Evolutionary conservation across 768 basidiomycete genomes (phyloP).

Genomic region (Erythrobasidium yunnanense): DNA sequence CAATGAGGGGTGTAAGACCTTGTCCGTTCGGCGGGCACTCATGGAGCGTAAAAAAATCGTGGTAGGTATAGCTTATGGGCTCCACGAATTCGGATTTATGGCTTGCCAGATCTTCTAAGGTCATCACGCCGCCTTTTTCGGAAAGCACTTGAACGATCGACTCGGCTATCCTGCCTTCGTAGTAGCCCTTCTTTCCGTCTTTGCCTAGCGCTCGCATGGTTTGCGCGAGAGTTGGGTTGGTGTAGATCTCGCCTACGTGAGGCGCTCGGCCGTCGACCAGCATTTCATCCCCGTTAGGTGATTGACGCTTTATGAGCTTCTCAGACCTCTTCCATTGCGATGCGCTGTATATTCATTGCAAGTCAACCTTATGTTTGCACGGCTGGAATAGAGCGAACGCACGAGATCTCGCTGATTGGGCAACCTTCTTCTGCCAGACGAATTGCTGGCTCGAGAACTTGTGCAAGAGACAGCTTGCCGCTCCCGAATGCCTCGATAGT

Average conservation of each 20-base stretch:
- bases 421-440: slow-evolving; percentile 82
- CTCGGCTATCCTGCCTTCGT: slow-evolving; percentile 79
- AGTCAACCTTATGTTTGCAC: slow-evolving; percentile 21
- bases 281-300: slow-evolving; percentile 76
- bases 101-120: slow-evolving; percentile 76
- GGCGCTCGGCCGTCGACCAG: slow-evolving; percentile 68
- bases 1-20: slow-evolving; percentile 87
- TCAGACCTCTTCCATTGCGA: slow-evolving; percentile 52
- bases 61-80: slow-evolving; percentile 81
- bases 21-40: slow-evolving; percentile 98
- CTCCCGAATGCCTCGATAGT: slow-evolving; percentile 72
- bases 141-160: slow-evolving; percentile 76
- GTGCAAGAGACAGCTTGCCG: slow-evolving; percentile 55
- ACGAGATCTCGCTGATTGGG: slow-evolving; percentile 42
- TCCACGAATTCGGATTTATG: slow-evolving; percentile 70
- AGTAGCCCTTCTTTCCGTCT: slow-evolving; percentile 83
- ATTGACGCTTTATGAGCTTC: slow-evolving; percentile 64
- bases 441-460: slow-evolving; percentile 80
- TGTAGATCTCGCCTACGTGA: slow-evolving; percentile 56
- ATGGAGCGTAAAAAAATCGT: slow-evolving; percentile 64
- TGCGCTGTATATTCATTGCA: slow-evolving; percentile 2
- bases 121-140: slow-evolving; percentile 84
- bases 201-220: slow-evolving; percentile 71
- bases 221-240: slow-evolving; percentile 58
- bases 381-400: no score